Evolutionary conservation across 2,329 filamentous ascomycete genomes (phyloP).

Genomic region (Trichoderma hamatum): DNA sequence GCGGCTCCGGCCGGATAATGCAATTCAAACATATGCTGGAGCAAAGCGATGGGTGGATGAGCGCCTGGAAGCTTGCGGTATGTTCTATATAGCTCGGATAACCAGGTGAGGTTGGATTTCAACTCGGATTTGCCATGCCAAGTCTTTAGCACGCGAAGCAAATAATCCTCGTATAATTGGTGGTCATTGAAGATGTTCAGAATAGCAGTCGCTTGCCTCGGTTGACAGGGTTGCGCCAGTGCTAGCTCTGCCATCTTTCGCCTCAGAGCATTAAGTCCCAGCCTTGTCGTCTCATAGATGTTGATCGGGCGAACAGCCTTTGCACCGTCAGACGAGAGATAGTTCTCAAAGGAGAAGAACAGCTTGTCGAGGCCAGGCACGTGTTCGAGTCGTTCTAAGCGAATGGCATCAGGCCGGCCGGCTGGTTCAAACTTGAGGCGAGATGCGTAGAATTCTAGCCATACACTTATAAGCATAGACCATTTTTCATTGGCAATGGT

Average conservation of each 20-base stretch:
- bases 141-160: constrained; percentile 41
- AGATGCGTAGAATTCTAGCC: constrained; percentile 41
- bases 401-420: constrained; percentile 27
- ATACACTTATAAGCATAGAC: constrained; percentile 42
- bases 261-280: constrained; percentile 36
- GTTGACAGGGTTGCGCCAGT: constrained; percentile 40
- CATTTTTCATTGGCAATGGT: constrained; percentile 45
- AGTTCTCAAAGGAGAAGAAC: constrained; percentile 42
- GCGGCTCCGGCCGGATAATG: constrained; percentile 43
- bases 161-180: constrained; percentile 49
- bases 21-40: constrained; percentile 51
- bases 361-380: constrained; percentile 38
- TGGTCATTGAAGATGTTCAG: constrained; percentile 46
- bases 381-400: constrained; percentile 33
- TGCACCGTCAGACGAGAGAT: constrained; percentile 36
- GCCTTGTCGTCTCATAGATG: constrained; percentile 30
- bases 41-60: constrained; percentile 43
- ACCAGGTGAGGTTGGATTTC: constrained; percentile 38
- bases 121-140: constrained; percentile 37
- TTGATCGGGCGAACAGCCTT: constrained; percentile 34
- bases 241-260: constrained; percentile 39
- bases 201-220: constrained; percentile 42
- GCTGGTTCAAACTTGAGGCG: constrained; percentile 26
- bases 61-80: constrained; percentile 49
- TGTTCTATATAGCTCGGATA: constrained; percentile 49